Base-by-base conservation (phyloP, 1,284 basidiomycete species). In the Mrakiaceae sp. region DNA sequence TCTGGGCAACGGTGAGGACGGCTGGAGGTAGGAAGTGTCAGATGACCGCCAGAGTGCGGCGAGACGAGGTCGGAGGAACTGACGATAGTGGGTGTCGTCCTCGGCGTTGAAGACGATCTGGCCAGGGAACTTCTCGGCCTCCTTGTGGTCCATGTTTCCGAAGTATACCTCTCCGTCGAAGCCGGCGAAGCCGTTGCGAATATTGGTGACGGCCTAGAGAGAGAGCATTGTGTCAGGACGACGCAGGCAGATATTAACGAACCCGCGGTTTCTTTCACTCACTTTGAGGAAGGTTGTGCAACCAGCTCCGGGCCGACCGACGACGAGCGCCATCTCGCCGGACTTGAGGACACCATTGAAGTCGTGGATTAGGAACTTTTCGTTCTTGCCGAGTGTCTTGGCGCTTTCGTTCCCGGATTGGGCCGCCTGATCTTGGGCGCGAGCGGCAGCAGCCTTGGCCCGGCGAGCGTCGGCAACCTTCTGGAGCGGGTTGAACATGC, bases 271-370 rank as follows among this genome's bases (percentile, higher is more conserved):
- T 27, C 27, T 27, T 27, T 14, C 12, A 59, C 39, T 7, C 27
- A 59, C 58, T 68, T 78, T 78, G 70, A 80, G 74, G 68, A 80
- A 76, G 0, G 79, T 79, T 10, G 76, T 76, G 70, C 77, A 78
- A 42, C 78, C 79, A 0, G 72, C 70, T 10, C 77, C 78, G 0
- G 78, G 78, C 55, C 77, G 71, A 9, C 73, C 76, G 8, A 77
- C 56, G 43, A 73, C 74, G 52, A 77, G 70, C 70, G 75, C 72
- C 73, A 74, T 75, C 69, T 76, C 74, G 57, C 74, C 74, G 0
- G 74, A 50, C 59, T 63, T 66, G 6, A 66, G 51, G 10, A 66
- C 60, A n/a, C 65, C 65, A 42, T 60, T 65, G 52, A 65, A 60
- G 43, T 60, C 46, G 6, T 52, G 54, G 40, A 65, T 49, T 8